These are phyloP conservation scores for Ailanthus altissimus DNA, from an alignment of 345 rosid species.

Conservation along the genomic window DNA sequence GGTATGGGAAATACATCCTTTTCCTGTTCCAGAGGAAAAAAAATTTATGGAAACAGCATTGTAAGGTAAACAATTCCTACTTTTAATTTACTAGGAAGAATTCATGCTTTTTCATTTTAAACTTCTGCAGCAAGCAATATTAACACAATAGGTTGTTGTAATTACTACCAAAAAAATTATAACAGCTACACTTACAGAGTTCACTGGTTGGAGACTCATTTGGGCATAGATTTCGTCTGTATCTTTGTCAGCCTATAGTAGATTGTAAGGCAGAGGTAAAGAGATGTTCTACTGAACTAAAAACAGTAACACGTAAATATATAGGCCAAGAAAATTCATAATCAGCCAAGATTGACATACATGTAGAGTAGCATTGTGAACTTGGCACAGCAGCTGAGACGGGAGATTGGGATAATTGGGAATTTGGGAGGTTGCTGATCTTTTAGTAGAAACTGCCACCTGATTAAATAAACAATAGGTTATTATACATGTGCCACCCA, in stretches of 20 bases:
- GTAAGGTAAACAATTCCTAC: background rate
- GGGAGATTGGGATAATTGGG: conserved; percentile 96
- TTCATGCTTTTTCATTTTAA: background rate
- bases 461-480: conserved; percentile 17
- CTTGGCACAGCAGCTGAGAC: conserved; percentile 96
- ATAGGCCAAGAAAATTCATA: background rate
- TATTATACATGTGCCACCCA: background rate
- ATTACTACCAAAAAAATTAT: background rate
- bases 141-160: background rate
- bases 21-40: conserved; percentile 51
- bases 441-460: conserved; percentile 94
- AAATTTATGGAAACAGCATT: background rate
- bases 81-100: background rate
- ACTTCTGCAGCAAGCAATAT: background rate
- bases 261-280: conserved; percentile 10
- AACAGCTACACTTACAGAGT: conserved; percentile 56
- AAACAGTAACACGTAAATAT: background rate
- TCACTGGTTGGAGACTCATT: conserved; percentile 96
- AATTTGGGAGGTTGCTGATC: conserved; percentile 83
- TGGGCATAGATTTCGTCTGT: conserved; percentile 95
- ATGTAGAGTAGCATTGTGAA: conserved; percentile 84
- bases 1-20: conserved; percentile 86
- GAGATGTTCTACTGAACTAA: background rate
- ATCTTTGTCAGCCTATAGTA: conserved; percentile 84
- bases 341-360: conserved; percentile 41